These are phyloP conservation scores for Cylindrotheca fusiformis DNA, from an alignment of 108 stramenopile genomes.

Conservation along the genomic window DNA sequence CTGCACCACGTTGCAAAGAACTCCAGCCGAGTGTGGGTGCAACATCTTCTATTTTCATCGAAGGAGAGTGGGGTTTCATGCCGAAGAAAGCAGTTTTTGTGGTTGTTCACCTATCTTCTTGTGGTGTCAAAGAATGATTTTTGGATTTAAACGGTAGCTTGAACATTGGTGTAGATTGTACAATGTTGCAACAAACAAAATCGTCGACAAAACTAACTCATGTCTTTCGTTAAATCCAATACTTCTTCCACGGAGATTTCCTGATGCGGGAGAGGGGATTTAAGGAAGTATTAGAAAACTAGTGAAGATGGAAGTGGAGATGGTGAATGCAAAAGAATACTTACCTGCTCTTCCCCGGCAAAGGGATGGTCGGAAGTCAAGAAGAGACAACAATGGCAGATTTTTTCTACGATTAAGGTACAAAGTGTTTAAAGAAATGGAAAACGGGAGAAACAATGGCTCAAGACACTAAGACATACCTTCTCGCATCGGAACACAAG, in stretches of 20 bases:
- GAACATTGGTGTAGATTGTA: no score
- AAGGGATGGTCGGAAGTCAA: slow-evolving; percentile 84
- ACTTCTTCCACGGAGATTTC: slow-evolving; percentile 23
- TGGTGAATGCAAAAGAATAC: not conserved
- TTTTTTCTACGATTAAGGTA: slow-evolving; percentile 1
- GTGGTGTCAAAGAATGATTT: no score
- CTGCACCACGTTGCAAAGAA: not conserved
- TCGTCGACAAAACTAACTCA: not conserved
- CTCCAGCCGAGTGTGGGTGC: not conserved
- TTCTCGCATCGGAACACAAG: slow-evolving; percentile 71
- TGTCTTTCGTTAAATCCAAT: slow-evolving; percentile 7
- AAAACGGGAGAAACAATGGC: not conserved
- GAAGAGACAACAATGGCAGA: slow-evolving; percentile 90
- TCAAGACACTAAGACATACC: not conserved
- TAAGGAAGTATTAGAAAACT: not conserved
- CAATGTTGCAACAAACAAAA: not conserved
- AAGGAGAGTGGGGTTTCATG: no score
- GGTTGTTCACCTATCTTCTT: no score
- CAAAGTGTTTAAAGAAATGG: not conserved
- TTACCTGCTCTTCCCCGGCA: slow-evolving; percentile 60
- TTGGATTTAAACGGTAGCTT: no score
- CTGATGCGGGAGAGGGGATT: not conserved
- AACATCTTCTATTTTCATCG: not conserved
- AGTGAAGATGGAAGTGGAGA: not conserved
- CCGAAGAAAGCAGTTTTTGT: not conserved